Percentiles rank a stretch among this genome's conserved stretches.
phyloP scores from a whole-genome alignment of 2,329 filamentous ascomycete species.

The Zopfia rhizophila region DNA sequence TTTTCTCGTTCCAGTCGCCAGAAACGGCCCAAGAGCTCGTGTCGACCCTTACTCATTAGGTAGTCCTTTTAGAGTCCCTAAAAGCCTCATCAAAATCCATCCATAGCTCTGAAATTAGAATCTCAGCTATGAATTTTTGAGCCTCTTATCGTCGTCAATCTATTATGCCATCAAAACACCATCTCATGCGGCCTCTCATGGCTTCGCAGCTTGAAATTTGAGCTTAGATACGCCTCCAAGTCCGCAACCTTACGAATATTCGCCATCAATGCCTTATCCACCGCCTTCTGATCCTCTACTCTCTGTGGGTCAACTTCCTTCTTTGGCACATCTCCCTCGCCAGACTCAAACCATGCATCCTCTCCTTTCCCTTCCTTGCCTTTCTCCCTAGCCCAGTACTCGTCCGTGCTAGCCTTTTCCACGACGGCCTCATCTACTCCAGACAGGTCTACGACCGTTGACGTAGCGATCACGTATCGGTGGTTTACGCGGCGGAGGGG shows the following conservation, averaged over 20 bases:
- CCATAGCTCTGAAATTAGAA: too few relatives aligned
- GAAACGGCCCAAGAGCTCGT: too few relatives aligned
- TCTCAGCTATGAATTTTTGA: too few relatives aligned
- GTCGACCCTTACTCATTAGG: too few relatives aligned
- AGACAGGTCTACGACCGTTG: conserved; percentile 81
- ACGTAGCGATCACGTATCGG: conserved; percentile 92
- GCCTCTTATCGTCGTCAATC: too few relatives aligned
- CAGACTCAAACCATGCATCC: conserved; percentile 98
- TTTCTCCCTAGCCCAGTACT: conserved; percentile 98
- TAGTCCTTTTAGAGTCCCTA: too few relatives aligned
- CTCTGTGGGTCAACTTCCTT: conserved; percentile 92
- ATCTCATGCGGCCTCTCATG: conserved; percentile 99
- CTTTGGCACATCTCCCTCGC: conserved; percentile 95
- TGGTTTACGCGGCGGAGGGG: conserved; percentile 92
- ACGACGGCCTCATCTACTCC: conserved; percentile 77
- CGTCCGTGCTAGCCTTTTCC: conserved; percentile 80
- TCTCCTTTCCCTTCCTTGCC: conserved; percentile 91
- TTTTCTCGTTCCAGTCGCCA: too few relatives aligned
- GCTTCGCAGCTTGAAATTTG: conserved; percentile 97
- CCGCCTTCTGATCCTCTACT: conserved; percentile 95
- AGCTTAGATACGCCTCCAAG: conserved; percentile 89
- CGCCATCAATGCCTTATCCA: conserved; percentile 93
- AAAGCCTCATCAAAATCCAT: too few relatives aligned
- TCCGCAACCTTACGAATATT: conserved; percentile 97
- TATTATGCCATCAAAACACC: conserved; percentile 99